Evolutionary conservation across 352 stramenopile species (phyloP).

Genomic region (Halophytophthora batemanensis): DNA sequence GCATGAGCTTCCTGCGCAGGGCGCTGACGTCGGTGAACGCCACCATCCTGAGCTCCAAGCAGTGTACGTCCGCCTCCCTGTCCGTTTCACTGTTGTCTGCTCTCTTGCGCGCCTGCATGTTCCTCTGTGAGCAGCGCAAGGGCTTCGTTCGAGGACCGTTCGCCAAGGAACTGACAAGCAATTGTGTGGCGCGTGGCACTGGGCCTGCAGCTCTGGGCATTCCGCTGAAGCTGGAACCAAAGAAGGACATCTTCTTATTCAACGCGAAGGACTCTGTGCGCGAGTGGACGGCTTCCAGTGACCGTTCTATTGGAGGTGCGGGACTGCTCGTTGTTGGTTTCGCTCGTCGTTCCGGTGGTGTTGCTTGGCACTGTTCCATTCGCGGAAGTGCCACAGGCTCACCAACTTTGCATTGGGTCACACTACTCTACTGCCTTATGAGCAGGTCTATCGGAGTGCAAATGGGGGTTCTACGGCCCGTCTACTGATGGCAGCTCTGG

Average conservation of each 20-base stretch:
- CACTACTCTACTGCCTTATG: constrained; percentile 1
- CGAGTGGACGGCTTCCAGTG: constrained; percentile 72
- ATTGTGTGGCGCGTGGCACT: constrained; percentile 2
- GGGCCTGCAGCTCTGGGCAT: constrained; percentile 54
- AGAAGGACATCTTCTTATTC: constrained; percentile 82
- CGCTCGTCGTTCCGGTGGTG: neutral
- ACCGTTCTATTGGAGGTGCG: constrained; percentile 77
- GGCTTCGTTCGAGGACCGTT: neutral
- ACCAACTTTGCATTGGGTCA: no score
- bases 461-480: constrained; percentile 63
- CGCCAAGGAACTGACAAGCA: neutral
- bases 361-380: constrained; percentile 3
- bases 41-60: constrained; percentile 76
- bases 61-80: constrained; percentile 39
- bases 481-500: neutral
- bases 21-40: constrained; percentile 73
- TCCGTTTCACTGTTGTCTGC: neutral
- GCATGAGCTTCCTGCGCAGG: constrained; percentile 74
- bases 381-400: neutral
- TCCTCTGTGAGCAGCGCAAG: neutral
- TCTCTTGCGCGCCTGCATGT: neutral
- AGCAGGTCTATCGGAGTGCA: constrained; percentile 59
- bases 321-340: neutral
- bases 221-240: constrained; percentile 65
- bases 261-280: constrained; percentile 40